phyloP scores from a whole-genome alignment of 495 filamentous ascomycete genomes.

The Acidomyces sp. region DNA sequence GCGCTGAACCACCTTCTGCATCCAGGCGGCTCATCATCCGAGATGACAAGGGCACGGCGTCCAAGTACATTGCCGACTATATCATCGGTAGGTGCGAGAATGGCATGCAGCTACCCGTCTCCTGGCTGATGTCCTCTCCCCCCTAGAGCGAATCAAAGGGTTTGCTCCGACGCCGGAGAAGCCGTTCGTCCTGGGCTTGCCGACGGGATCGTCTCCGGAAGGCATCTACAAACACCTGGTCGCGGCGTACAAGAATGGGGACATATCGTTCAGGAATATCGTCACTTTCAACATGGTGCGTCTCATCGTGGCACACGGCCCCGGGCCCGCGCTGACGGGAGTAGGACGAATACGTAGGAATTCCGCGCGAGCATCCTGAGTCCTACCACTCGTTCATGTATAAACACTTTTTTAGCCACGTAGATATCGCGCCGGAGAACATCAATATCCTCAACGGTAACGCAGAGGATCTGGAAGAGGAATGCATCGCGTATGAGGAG shows the following conservation, averaged over 20 bases:
- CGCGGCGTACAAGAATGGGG: slow-evolving; percentile 58
- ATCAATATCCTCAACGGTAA: slow-evolving; percentile 82
- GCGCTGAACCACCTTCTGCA: slow-evolving; percentile 1
- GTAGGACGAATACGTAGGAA: slow-evolving; percentile 79
- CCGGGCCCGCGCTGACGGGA: not conserved
- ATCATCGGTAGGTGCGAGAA: slow-evolving; percentile 48
- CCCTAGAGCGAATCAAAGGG: slow-evolving; percentile 50
- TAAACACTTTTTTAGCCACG: slow-evolving; percentile 78
- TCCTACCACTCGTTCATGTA: slow-evolving; percentile 88
- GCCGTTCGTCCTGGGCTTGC: slow-evolving; percentile 73
- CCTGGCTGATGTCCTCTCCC: slow-evolving; percentile 6
- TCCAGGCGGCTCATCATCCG: slow-evolving; percentile 80
- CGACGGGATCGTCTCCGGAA: slow-evolving; percentile 68
- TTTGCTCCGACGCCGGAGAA: slow-evolving; percentile 56
- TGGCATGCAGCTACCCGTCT: not conserved
- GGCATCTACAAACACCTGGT: slow-evolving; percentile 68
- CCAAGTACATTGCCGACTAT: slow-evolving; percentile 68
- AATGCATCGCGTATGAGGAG: slow-evolving; percentile 66
- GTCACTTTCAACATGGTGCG: slow-evolving; percentile 85
- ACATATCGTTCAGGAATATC: slow-evolving; percentile 77
- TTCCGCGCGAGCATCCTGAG: slow-evolving; percentile 69
- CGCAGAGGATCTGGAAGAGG: slow-evolving; percentile 58
- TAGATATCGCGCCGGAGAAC: slow-evolving; percentile 65
- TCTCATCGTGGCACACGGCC: not conserved
- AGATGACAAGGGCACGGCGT: slow-evolving; percentile 50